Conservation (phyloP, 148 eudicot genomes). For the Mesembryanthemum crystallinum region DNA sequence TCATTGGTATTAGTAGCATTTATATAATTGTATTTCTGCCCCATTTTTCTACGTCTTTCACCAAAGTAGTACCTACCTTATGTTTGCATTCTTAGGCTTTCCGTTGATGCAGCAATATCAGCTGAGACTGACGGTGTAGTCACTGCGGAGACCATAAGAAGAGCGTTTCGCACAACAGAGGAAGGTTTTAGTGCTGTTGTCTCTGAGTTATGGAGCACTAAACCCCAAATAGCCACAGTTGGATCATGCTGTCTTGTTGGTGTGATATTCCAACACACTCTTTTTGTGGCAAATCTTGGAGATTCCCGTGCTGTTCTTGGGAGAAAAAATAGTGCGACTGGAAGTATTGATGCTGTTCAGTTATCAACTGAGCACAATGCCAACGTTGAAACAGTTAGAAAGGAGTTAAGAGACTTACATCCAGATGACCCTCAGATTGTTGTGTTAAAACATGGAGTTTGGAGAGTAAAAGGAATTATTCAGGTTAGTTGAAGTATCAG, state of each 20-base stretch:
- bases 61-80: slow-evolving; percentile 22
- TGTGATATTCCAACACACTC: slow-evolving; percentile 51
- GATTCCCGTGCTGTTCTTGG: slow-evolving; percentile 79
- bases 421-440: slow-evolving; percentile 72
- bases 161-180: slow-evolving; percentile 61
- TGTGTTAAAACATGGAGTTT: slow-evolving; percentile 61
- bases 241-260: slow-evolving; percentile 75
- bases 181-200: slow-evolving; percentile 55
- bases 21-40: not conserved
- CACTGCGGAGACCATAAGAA: slow-evolving; percentile 54
- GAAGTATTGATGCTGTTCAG: slow-evolving; percentile 52
- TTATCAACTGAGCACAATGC: slow-evolving; percentile 71
- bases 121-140: slow-evolving; percentile 52
- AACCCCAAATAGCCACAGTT: slow-evolving; percentile 55
- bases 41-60: not conserved
- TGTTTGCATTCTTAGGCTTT: slow-evolving; percentile 39
- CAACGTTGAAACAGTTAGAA: slow-evolving; percentile 48
- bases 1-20: not conserved
- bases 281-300: slow-evolving; percentile 64
- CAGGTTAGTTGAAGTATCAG: slow-evolving; percentile 41
- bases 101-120: slow-evolving; percentile 53
- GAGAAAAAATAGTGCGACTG: slow-evolving; percentile 50
- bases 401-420: slow-evolving; percentile 51
- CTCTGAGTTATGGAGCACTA: slow-evolving; percentile 46
- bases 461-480: slow-evolving; percentile 81